Conservation (phyloP, 805 yeast species). For the Wickerhamomyces subpelliculosus region DNA sequence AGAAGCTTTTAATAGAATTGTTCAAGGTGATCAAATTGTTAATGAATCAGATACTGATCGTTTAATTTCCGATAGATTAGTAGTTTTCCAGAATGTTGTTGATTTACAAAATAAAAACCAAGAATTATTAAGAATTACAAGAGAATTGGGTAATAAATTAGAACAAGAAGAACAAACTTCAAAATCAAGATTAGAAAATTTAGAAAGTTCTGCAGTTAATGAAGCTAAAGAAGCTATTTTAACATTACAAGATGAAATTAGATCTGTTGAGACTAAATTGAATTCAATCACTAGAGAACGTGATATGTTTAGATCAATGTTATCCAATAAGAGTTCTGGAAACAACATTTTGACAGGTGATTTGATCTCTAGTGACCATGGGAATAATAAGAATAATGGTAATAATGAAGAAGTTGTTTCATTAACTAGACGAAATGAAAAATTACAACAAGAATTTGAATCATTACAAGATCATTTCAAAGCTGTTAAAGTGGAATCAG, state of each 20-base stretch:
- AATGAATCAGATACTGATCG: constrained; percentile 60
- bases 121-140: constrained; percentile 58
- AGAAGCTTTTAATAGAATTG: constrained; percentile 50
- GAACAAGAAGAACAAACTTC: constrained; percentile 50
- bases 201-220: constrained; percentile 42
- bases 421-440: constrained; percentile 12
- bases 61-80: constrained; percentile 66
- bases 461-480: constrained; percentile 14
- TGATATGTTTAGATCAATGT: constrained; percentile 48
- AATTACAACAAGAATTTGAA: constrained; percentile 9
- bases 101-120: constrained; percentile 73
- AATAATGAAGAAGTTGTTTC: no score
- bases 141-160: constrained; percentile 65
- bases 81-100: constrained; percentile 56
- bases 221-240: constrained; percentile 68
- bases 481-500: constrained; percentile 29
- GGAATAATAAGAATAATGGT: constrained; percentile 5
- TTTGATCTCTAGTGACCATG: constrained; percentile 1
- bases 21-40: constrained; percentile 23
- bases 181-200: constrained; percentile 26
- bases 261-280: constrained; percentile 42
- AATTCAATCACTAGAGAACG: constrained; percentile 57
- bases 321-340: constrained; percentile 16
- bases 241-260: constrained; percentile 53
- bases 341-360: constrained; percentile 14